Conservation (phyloP, 805 yeast species). For the Aciculoconidium aculeatum region DNA sequence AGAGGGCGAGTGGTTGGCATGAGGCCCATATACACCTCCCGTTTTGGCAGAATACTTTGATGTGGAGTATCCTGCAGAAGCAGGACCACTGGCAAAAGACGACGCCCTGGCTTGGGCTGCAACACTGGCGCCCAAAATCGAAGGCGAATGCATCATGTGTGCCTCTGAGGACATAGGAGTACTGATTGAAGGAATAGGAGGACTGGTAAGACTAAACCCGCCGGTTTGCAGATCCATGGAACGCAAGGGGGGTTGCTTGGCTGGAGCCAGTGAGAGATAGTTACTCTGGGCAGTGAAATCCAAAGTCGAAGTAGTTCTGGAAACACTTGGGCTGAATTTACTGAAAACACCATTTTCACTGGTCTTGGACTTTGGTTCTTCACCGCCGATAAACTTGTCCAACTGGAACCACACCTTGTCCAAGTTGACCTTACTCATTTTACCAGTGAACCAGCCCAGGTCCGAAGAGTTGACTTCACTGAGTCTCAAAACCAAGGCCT, state of each 20-base stretch:
- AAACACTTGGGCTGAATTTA: constrained; percentile 63
- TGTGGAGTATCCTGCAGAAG: background rate
- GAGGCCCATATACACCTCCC: too few relatives aligned
- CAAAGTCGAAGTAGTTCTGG: constrained; percentile 44
- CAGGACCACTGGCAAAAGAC: too few relatives aligned
- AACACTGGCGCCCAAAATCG: constrained; percentile 5
- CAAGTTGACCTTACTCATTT: constrained; percentile 52
- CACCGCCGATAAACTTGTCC: constrained; percentile 90
- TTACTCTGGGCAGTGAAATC: constrained; percentile 23
- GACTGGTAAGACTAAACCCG: too few relatives aligned
- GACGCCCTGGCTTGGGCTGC: constrained; percentile 9
- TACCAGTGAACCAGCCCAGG: constrained; percentile 68
- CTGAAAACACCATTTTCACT: constrained; percentile 57
- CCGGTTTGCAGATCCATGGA: too few relatives aligned
- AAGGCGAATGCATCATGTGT: too few relatives aligned
- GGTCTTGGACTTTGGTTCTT: constrained; percentile 32
- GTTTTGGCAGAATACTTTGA: too few relatives aligned
- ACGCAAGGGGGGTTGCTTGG: constrained; percentile 1
- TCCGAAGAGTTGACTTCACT: constrained; percentile 38
- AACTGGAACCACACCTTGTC: constrained; percentile 87
- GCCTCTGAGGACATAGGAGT: too few relatives aligned
- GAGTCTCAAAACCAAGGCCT: constrained; percentile 39
- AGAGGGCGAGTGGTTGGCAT: constrained; percentile 1
- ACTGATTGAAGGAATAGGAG: too few relatives aligned
- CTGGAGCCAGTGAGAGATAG: constrained; percentile 1